phyloP scores from a whole-genome alignment of 306 rosid species.

The Luffa aegyptiaca region DNA sequence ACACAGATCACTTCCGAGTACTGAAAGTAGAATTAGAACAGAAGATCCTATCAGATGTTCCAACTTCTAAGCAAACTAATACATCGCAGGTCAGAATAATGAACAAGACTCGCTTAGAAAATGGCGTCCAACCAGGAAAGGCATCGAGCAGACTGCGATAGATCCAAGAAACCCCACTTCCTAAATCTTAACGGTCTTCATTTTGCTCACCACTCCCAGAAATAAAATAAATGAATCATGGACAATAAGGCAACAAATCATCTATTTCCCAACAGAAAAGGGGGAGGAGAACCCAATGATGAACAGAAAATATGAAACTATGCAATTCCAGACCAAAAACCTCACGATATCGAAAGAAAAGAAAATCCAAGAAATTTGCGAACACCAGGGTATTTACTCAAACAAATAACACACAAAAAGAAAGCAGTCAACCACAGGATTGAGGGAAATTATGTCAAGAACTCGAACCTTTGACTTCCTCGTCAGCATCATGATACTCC shows the following conservation, averaged over 20 bases:
- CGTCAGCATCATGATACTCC: constrained; percentile 48
- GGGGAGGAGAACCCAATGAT: neutral
- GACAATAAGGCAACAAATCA: neutral
- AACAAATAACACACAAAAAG: neutral
- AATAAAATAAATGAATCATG: neutral
- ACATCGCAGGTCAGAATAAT: neutral
- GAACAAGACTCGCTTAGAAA: neutral
- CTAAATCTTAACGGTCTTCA: neutral
- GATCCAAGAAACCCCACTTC: neutral
- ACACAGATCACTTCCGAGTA: neutral
- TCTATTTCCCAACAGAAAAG: neutral
- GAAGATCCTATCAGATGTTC: neutral
- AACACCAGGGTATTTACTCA: neutral
- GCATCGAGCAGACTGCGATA: neutral
- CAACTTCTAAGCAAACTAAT: neutral
- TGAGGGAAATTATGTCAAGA: neutral
- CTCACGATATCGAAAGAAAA: neutral
- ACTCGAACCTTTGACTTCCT: constrained; percentile 45
- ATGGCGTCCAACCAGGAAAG: neutral
- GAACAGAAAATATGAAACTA: neutral
- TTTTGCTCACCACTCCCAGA: neutral
- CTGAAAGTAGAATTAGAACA: neutral
- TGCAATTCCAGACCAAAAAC: neutral
- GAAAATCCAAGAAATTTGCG: neutral
- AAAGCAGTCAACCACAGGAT: neutral